These are phyloP conservation scores for Geranium incanum DNA, from an alignment of 441 rosid genomes.

Conservation along the genomic window DNA sequence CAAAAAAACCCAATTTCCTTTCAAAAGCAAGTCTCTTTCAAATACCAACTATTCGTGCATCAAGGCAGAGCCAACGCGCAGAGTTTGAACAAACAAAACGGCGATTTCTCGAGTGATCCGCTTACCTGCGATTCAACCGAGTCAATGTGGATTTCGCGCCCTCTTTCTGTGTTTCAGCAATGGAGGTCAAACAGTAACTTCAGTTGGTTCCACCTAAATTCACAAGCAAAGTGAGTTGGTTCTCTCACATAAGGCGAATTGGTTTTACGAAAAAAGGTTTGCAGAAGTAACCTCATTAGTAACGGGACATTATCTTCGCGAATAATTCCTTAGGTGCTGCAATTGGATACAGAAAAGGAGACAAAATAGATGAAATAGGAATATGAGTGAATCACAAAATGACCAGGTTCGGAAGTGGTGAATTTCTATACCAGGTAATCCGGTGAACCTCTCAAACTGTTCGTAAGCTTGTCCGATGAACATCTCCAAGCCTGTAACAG, in stretches of 20 bases:
- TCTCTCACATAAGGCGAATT: not conserved
- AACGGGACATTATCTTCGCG: conserved; percentile 51
- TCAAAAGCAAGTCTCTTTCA: too few species aligned
- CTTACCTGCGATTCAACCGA: too few species aligned
- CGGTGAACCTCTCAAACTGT: conserved; percentile 78
- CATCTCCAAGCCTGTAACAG: conserved; percentile 79
- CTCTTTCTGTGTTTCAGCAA: not conserved
- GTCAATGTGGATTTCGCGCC: not conserved
- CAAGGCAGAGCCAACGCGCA: too few species aligned
- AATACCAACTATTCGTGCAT: too few species aligned
- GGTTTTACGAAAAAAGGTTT: not conserved
- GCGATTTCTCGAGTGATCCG: too few species aligned
- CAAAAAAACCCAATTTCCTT: too few species aligned
- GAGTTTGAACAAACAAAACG: too few species aligned
- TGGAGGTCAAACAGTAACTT: not conserved
- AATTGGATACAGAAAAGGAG: conserved; percentile 11
- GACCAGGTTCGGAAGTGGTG: not conserved
- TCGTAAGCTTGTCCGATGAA: conserved; percentile 82
- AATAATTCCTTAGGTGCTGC: conserved; percentile 84
- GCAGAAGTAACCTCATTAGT: conserved; percentile 26
- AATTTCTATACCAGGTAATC: conserved; percentile 59
- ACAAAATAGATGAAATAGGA: not conserved
- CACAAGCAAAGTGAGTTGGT: not conserved
- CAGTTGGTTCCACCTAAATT: not conserved
- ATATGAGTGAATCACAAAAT: not conserved